A percentile compares a stretch with the other conserved stretches of the same genome.
Conservation (phyloP, 2,329 filamentous ascomycete species). For the Phyllosticta ampelicida region DNA sequence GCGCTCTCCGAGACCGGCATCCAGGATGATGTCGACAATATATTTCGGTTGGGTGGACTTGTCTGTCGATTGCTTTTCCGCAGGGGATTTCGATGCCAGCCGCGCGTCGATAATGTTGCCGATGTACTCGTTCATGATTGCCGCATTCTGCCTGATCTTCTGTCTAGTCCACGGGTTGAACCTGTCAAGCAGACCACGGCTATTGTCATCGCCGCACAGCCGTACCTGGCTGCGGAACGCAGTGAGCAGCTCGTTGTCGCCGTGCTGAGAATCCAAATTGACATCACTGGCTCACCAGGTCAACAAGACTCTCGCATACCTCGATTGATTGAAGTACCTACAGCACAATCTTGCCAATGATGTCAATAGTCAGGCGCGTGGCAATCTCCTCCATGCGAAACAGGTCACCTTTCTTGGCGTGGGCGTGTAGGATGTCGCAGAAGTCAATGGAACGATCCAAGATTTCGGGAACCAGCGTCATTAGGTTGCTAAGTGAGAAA, state of each 20-base stretch:
- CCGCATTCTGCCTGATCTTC: background rate
- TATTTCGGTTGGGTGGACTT: background rate
- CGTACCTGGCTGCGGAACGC: background rate
- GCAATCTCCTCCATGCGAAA: slow-evolving; percentile 6
- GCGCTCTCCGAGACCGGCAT: background rate
- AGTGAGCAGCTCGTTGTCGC: background rate
- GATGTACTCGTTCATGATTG: background rate
- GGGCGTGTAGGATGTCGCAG: background rate
- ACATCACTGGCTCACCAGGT: background rate
- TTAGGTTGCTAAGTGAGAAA: slow-evolving; percentile 16
- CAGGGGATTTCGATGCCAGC: background rate
- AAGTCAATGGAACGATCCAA: slow-evolving; percentile 17
- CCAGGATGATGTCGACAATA: background rate
- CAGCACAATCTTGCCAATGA: slow-evolving; percentile 10
- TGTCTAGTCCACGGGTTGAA: background rate
- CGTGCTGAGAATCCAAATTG: background rate
- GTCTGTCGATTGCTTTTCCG: background rate
- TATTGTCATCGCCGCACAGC: background rate
- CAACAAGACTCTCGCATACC: background rate
- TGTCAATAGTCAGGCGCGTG: slow-evolving; percentile 7
- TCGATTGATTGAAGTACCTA: slow-evolving; percentile 3
- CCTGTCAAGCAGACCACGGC: background rate
- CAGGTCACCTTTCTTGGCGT: background rate
- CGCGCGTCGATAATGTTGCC: background rate
- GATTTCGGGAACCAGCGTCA: slow-evolving; percentile 14